A percentile compares a stretch with the other conserved stretches of the same genome.
phyloP scores from a whole-genome alignment of 2,329 filamentous ascomycete genomes.

The Curvularia eragrostidis region DNA sequence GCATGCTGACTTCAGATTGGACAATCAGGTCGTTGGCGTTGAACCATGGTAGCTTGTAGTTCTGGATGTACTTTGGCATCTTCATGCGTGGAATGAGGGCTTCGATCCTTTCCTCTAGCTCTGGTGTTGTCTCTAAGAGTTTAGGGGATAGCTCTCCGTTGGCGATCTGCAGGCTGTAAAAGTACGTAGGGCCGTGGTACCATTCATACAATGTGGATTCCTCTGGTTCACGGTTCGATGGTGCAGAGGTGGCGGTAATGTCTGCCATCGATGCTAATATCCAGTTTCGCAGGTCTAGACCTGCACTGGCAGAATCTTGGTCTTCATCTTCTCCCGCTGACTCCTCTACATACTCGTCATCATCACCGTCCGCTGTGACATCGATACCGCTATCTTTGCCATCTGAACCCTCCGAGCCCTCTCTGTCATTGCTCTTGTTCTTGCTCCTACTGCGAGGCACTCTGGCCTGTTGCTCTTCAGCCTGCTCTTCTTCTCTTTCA shows the following conservation, averaged over 20 bases:
- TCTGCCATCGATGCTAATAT: slow-evolving; percentile 17
- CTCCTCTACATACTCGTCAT: slow-evolving; percentile 16
- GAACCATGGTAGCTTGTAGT: slow-evolving; percentile 24
- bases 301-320: slow-evolving; percentile 25
- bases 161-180: slow-evolving; percentile 19
- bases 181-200: slow-evolving; percentile 31
- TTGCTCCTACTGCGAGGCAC: background rate
- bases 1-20: slow-evolving; percentile 25
- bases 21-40: slow-evolving; percentile 24
- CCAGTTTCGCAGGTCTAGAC: slow-evolving; percentile 25
- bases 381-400: slow-evolving; percentile 27
- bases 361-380: slow-evolving; percentile 21
- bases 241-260: slow-evolving; percentile 20
- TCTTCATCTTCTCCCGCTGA: slow-evolving; percentile 23
- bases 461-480: slow-evolving; percentile 10
- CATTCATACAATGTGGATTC: slow-evolving; percentile 24
- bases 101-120: slow-evolving; percentile 21
- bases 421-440: slow-evolving; percentile 1
- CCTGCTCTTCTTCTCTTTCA: slow-evolving; percentile 20
- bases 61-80: slow-evolving; percentile 29
- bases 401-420: slow-evolving; percentile 13
- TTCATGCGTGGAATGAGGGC: slow-evolving; percentile 21
- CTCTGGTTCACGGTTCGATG: slow-evolving; percentile 23
- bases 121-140: slow-evolving; percentile 17
- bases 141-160: slow-evolving; percentile 10